Evolutionary conservation across 78 protist species (phyloP).

Genomic region (Tieghemostelium lacteum): DNA sequence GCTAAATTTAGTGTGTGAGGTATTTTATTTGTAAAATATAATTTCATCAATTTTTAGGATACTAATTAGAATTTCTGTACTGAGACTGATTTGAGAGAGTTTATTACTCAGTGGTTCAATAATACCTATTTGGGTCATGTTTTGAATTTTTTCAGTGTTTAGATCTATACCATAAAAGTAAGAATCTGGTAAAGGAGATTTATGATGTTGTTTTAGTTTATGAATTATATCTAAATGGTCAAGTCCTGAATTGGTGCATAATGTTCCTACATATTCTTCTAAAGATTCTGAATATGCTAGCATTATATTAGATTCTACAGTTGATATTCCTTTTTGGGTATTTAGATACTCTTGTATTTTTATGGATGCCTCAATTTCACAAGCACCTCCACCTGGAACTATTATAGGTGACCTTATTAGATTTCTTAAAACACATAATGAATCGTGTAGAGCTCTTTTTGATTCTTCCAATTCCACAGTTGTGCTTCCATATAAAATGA

Average conservation of each 20-base stretch:
- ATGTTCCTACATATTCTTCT: slow-evolving; percentile 33
- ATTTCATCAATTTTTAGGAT: slow-evolving; percentile 46
- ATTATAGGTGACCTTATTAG: slow-evolving; percentile 9
- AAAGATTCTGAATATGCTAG: slow-evolving; percentile 43
- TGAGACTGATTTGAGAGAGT: slow-evolving; percentile 47
- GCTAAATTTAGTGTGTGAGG: too few species aligned
- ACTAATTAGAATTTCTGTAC: slow-evolving; percentile 36
- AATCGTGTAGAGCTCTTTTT: slow-evolving; percentile 61
- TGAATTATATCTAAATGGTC: slow-evolving; percentile 11
- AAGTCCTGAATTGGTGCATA: slow-evolving; percentile 38
- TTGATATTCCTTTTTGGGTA: neutral
- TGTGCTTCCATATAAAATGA: slow-evolving; percentile 38
- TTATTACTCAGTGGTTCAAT: slow-evolving; percentile 43
- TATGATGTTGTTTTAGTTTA: slow-evolving; percentile 12
- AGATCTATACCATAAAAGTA: slow-evolving; percentile 17
- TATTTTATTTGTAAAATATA: neutral
- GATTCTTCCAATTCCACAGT: slow-evolving; percentile 43
- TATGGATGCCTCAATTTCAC: slow-evolving; percentile 38
- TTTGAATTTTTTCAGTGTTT: neutral
- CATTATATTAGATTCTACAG: slow-evolving; percentile 7
- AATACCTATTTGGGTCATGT: slow-evolving; percentile 41
- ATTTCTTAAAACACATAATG: slow-evolving; percentile 66
- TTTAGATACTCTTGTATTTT: neutral
- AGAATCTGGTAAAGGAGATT: neutral
- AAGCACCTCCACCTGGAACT: slow-evolving; percentile 77